These are phyloP conservation scores for Blastomyces parvus DNA, from an alignment of 2,329 filamentous ascomycete genomes.

Conservation along the genomic window DNA sequence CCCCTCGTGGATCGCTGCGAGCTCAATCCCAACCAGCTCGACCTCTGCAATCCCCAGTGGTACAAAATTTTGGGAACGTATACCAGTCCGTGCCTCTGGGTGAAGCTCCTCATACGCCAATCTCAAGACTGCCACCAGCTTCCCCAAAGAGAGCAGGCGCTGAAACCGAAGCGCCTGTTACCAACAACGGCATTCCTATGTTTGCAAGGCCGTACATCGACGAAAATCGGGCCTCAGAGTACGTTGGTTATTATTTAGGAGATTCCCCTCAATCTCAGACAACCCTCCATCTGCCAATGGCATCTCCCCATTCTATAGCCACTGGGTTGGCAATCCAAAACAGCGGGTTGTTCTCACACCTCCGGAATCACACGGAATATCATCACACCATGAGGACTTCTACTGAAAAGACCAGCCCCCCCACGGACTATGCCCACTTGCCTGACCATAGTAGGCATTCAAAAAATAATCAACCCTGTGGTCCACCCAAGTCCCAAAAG, in stretches of 20 bases:
- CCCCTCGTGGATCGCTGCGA: slow-evolving; percentile 34
- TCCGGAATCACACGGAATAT: slow-evolving; percentile 28
- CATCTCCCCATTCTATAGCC: slow-evolving; percentile 31
- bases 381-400: slow-evolving; percentile 14
- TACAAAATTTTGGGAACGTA: slow-evolving; percentile 26
- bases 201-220: slow-evolving; percentile 28
- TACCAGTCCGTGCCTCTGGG: slow-evolving; percentile 26
- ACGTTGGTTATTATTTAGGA: slow-evolving; percentile 39
- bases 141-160: slow-evolving; percentile 26
- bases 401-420: slow-evolving; percentile 12
- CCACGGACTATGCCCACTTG: slow-evolving; percentile 14
- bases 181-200: slow-evolving; percentile 28
- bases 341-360: slow-evolving; percentile 28
- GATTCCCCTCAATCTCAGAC: slow-evolving; percentile 36
- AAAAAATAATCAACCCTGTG: slow-evolving; percentile 8
- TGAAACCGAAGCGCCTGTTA: slow-evolving; percentile 27
- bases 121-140: slow-evolving; percentile 25
- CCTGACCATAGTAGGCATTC: slow-evolving; percentile 18
- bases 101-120: slow-evolving; percentile 24
- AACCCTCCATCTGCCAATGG: slow-evolving; percentile 32
- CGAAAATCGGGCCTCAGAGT: slow-evolving; percentile 34
- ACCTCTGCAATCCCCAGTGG: slow-evolving; percentile 29
- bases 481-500: slow-evolving; percentile 15
- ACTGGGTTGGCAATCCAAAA: slow-evolving; percentile 33
- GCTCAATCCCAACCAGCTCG: slow-evolving; percentile 45